Percentiles rank a stretch among this genome's conserved stretches.
These are phyloP conservation scores for Entomortierella beljakovae DNA, from an alignment of 192 early-diverging fungal genomes.

Conservation along the genomic window DNA sequence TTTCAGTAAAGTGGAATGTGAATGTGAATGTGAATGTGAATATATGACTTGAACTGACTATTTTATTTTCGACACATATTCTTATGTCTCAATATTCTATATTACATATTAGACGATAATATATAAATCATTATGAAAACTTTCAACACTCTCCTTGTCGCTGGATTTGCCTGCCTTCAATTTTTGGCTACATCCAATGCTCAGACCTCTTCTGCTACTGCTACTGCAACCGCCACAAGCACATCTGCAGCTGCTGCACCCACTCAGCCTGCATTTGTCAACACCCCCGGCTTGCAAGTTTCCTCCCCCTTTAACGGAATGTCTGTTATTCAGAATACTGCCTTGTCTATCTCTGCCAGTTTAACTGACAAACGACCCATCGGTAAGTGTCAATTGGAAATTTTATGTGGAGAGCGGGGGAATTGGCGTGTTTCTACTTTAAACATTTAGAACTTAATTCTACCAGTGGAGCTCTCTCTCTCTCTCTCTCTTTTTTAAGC, in stretches of 20 bases:
- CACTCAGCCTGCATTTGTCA: constrained; percentile 9
- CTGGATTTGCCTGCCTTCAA: constrained; percentile 23
- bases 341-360: constrained; percentile 24
- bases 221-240: not conserved
- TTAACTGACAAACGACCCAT: constrained; percentile 3
- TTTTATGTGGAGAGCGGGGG: not conserved
- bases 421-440: not conserved
- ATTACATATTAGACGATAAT: not conserved
- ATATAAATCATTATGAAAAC: constrained; percentile 16
- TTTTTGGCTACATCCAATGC: constrained; percentile 10
- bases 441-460: not conserved
- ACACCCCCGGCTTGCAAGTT: constrained; percentile 34
- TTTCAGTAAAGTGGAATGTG: not conserved
- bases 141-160: constrained; percentile 13
- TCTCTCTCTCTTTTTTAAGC: too few relatives aligned
- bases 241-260: constrained; percentile 9
- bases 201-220: not conserved
- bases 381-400: constrained; percentile 13
- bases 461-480: too few relatives aligned
- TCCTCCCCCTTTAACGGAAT: constrained; percentile 14
- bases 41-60: too few relatives aligned
- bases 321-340: constrained; percentile 9
- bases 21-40: too few relatives aligned
- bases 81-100: too few relatives aligned
- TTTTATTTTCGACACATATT: too few relatives aligned